Evolutionary conservation across 108 stramenopile species (phyloP), one percentile per base, ranked within the genome.

Genomic region (Aurantiochytrium sp.): DNA sequence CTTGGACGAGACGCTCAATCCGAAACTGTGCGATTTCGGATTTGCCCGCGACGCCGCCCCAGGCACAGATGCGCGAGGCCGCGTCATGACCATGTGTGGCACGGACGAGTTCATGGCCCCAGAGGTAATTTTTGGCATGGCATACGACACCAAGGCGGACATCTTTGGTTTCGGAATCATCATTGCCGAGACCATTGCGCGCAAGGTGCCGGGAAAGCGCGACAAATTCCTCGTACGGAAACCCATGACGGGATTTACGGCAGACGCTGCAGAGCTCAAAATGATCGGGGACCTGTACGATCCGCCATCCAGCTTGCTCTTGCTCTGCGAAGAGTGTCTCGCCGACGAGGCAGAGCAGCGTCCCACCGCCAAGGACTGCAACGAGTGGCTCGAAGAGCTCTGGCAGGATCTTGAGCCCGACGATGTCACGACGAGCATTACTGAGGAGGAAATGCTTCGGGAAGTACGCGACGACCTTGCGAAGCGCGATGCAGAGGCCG

Each of bases 71-170:
- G 16, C 8, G 14, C 55, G 64, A 69, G 64, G 64, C 10, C 16
- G 25, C n/a, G 14, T 44, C 16, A 90, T 90, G 90, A 90, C 90
- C 47, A 90, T 90, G n/a, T 88, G 87, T 4, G 90, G 90, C 49
- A 90, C 90, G 6, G 72, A 88, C 58, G 90, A 88, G 87, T 90
- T 88, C 88, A 90, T 90, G 90, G 90, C 90, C 25, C 90, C 90
- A 4, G 90, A 90, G 59, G 76, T 87, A 5, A 90, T 90, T 29
- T 90, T 53, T 18, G 89, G 89, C 43, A 88, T 89, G 83, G 44
- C 23, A 0, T 90, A 90, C 43, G 87, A 87, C 58, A 18, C 87
- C 43, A 53, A 44, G 5, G 89, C 76, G 5, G 89, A 90, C 43
- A 83, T 90, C 57, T 90, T 90, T 53, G 16, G 44, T 19, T 90